Evolutionary conservation across 1,139 yeast genomes (phyloP), one percentile per base, ranked within the genome.

Genomic region (Hanseniaspora uvarum): DNA sequence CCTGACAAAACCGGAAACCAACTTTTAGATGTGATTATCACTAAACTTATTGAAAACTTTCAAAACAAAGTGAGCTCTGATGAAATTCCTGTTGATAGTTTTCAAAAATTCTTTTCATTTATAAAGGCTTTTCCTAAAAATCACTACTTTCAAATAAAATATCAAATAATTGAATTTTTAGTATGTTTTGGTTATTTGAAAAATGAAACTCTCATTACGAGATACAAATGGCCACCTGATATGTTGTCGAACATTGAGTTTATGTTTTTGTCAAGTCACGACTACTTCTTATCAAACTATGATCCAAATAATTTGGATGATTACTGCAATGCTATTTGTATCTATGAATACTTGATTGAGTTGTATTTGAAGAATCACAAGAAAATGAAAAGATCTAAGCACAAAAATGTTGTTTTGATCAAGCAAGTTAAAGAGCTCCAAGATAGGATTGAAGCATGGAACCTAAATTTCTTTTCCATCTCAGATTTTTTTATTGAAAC

Each of bases 261-360:
- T 44, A 56, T 72, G 14, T 56, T 70, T 3, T 64, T 71, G 52
- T 65, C 72, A 4, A 61, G 67, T 12, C 75, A 71, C 55, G 52
- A 56, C 16, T 59, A 61, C 37, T 38, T 64, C 11, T 60, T 55
- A 54, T 56, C 58, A 11, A 58, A 59, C 53, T 30, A 62, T n/a
- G 26, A 50, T 16, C 53, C 56, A 1, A 55, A 59, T 36, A 10
- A 46, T 8, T 24, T 46, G 1, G 51, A 55, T 14, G 54, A 61
- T 38, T 51, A 60, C 34, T 58, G 56, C 41, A 40, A 65, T 2
- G 64, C 64, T 1, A 57, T 70, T 19, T 69, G 78, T 0, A 62
- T 83, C 0, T 74, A 72, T 58, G 95, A 86, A 60, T 59, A 82
- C 0, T 63, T 83, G 30, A 72, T 80, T 0, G 86, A 86, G 61